Percentiles rank a stretch among this genome's conserved stretches.
Evolutionary conservation across 495 filamentous ascomycete genomes (phyloP).

Genomic region (Talaromyces wortmannii): DNA sequence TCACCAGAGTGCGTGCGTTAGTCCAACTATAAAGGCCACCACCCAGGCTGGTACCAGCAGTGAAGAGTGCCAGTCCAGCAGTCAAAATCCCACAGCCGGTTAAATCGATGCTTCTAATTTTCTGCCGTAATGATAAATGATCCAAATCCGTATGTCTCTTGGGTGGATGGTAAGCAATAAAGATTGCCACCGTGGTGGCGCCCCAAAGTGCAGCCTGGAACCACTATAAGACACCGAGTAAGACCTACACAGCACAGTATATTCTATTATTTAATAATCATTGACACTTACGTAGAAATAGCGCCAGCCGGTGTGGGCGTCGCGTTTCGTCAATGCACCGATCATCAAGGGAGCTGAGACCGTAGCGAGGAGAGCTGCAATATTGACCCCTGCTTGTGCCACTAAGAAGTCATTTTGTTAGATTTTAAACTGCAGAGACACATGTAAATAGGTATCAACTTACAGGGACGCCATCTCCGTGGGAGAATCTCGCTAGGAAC

Average conservation of each 20-base stretch:
- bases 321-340: not conserved
- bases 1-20: not conserved
- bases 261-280: not conserved
- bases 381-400: not conserved
- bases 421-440: not conserved
- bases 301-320: not conserved
- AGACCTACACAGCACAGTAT: not conserved
- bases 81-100: not conserved
- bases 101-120: not conserved
- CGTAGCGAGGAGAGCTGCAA: not conserved
- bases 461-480: not conserved
- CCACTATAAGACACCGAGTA: not conserved
- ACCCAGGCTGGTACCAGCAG: not conserved
- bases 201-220: not conserved
- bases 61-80: not conserved
- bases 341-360: not conserved
- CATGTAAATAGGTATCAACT: not conserved
- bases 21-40: not conserved
- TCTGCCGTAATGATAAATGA: not conserved
- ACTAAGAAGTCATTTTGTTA: not conserved
- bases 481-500: not conserved
- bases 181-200: not conserved
- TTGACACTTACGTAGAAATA: not conserved
- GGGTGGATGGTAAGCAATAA: not conserved
- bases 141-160: not conserved